Base-by-base conservation (phyloP, 805 yeast species). In the Pichia exigua region DNA sequence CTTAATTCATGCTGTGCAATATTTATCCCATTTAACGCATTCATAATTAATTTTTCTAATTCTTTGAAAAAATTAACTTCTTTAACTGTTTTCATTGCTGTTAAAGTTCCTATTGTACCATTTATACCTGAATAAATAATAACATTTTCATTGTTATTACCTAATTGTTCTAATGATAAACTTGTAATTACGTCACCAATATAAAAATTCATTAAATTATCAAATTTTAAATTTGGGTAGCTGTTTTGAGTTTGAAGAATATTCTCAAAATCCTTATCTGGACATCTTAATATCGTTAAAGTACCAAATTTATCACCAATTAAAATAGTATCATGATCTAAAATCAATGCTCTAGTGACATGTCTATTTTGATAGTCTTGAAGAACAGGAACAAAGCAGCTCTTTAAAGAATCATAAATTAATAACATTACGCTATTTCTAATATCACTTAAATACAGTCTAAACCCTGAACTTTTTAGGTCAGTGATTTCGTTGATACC, bases 301-400 rank as follows among this genome's bases (percentile, higher is more conserved):
- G 85, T 87, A 0, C 98, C 97, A 67, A 86, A 89, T 61, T 82
- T 83, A 64, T 94, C 98, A 15, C 96, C 96, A 1, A 87, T 88
- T 42, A 85, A 70, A 1, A 86, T 78, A 0, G 97, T 89, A 51
- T 81, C 81, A 55, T 80, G 77, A 63, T 94, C 98, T 6, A 94
- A 67, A 56, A 79, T 68, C 3, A 73, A 61, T 43, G 85, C 58
- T 2, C 81, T 59, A 0, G 95, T 84, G 4, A 85, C 74, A 60
- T 85, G 86, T 32, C 97, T 71, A 35, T 82, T 73, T 40, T 83
- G 67, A 0, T 74, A 65, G 66, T 94, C 98, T 61, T 82, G 90
- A 1, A 81, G 82, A 52, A 91, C 70, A 2, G 85, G 78, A 9
- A 79, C 61, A 59, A 92, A 86, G 21, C 61, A 67, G 56, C 79